A percentile compares a stretch with the other conserved stretches of the same genome.
These are phyloP conservation scores for Aspergillus nidulans DNA, from an alignment of 495 filamentous ascomycete genomes.

Conservation along the genomic window DNA sequence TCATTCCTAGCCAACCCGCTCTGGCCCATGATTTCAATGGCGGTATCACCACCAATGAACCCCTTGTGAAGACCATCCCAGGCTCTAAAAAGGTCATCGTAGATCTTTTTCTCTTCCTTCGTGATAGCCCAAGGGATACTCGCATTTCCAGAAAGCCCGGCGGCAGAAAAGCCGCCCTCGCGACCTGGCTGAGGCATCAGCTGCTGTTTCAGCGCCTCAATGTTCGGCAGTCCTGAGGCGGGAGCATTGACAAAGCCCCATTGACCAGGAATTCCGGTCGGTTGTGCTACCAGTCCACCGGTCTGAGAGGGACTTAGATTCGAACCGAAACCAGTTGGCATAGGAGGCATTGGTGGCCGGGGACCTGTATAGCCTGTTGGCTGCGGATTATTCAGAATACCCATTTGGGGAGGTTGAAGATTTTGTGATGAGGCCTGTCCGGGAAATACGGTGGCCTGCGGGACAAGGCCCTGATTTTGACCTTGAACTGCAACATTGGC, in stretches of 20 bases:
- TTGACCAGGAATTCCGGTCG: conserved; percentile 93
- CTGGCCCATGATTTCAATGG: conserved; percentile 96
- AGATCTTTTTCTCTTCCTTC: conserved; percentile 97
- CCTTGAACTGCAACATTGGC: conserved; percentile 28
- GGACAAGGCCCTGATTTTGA: conserved; percentile 13
- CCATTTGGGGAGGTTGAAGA: conserved; percentile 44
- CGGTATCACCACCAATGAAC: conserved; percentile 86
- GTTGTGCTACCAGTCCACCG: conserved; percentile 74
- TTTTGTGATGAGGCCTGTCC: conserved; percentile 36
- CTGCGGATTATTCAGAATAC: conserved; percentile 52
- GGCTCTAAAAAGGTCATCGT: conserved; percentile 90
- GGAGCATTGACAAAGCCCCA: conserved; percentile 98
- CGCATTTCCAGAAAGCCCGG: conserved; percentile 86
- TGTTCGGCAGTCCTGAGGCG: conserved; percentile 82
- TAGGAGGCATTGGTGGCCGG: conserved; percentile 88
- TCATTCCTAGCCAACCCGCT: conserved; percentile 88
- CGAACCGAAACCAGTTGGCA: conserved; percentile 77
- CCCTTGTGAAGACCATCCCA: conserved; percentile 97
- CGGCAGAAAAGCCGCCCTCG: conserved; percentile 85
- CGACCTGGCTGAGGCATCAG: conserved; percentile 98
- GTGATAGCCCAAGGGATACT: conserved; percentile 98
- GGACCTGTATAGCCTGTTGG: conserved; percentile 66
- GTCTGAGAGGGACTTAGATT: conserved; percentile 62
- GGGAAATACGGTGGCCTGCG: conserved; percentile 44
- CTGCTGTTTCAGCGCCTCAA: conserved; percentile 86